Base-by-base conservation (phyloP, 805 yeast genomes). In the Hanseniaspora opuntiae region DNA sequence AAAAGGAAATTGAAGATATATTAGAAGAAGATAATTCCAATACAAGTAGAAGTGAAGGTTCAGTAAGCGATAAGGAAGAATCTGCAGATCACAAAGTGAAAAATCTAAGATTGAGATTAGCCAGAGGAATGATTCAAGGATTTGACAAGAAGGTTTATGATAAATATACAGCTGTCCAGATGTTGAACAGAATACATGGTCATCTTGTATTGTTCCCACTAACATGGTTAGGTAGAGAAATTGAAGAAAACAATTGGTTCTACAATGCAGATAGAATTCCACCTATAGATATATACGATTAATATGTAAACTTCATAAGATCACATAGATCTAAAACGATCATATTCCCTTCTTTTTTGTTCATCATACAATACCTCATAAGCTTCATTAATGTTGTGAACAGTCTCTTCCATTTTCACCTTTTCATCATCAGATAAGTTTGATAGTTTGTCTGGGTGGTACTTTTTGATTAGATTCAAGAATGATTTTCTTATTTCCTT, bases 161-260 rank as follows among this genome's bases (percentile, higher is more conserved):
- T 56, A 75, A 84, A 53, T 81, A 77, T 44, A 79, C 93, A 0
- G 94, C 96, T 0, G 88, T 82, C 58, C 72, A 81, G 55, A 70
- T 88, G 36, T 69, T 93, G 57, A 71, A 73, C 47, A 81, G 86
- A 55, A 71, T 90, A 19, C 84, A 81, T 51, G 98, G 98, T 1
- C 84, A 93, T 63, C 68, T 93, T 59, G 97, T 93, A 7, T 65
- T 83, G n/a, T 90, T 89, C 71, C 97, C 98, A 0, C 74, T 85
- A 0, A 87, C 87, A 56, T 93, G 98, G 98, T 73, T 93, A 42
- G 71, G 77, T 60, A 76, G 81, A 55, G 98, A 93, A 67, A 77
- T 88, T 32, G 96, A 89, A 55, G 78, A 86, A 7, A 90, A 86
- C 11, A 93, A 94, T 63, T 90, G 97, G 97, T 89, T 88, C 65